Conservation (phyloP, 169 alveolate species). For the Cytauxzoon felis region DNA sequence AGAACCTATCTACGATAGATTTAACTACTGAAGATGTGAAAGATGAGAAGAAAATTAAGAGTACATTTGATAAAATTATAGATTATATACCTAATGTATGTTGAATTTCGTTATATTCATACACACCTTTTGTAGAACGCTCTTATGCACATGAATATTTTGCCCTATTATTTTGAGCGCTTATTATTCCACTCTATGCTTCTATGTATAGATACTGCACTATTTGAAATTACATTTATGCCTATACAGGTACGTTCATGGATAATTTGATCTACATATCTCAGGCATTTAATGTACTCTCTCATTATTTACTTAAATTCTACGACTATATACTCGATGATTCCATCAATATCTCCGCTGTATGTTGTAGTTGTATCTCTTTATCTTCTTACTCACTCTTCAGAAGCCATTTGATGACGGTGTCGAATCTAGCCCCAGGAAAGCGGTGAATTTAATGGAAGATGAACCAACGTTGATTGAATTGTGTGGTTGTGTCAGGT, state of each 20-base stretch:
- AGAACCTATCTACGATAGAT: too few relatives aligned
- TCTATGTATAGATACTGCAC: constrained; percentile 64
- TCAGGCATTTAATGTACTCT: constrained; percentile 30
- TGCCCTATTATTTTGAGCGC: constrained; percentile 65
- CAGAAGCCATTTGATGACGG: too few relatives aligned
- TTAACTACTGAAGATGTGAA: neutral
- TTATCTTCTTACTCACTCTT: too few relatives aligned
- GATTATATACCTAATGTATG: constrained; percentile 46
- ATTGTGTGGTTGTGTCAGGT: constrained; percentile 69
- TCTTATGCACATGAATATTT: constrained; percentile 60
- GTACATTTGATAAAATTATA: neutral
- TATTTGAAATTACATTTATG: constrained; percentile 70
- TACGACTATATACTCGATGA: too few relatives aligned
- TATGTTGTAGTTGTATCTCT: too few relatives aligned
- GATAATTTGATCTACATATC: neutral
- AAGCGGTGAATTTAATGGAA: neutral
- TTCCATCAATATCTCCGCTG: too few relatives aligned
- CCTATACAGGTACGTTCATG: constrained; percentile 59
- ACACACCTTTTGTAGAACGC: constrained; percentile 25
- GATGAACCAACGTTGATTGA: constrained; percentile 53
- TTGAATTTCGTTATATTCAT: neutral
- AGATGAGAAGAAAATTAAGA: neutral
- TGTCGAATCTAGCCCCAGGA: too few relatives aligned
- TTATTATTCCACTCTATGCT: constrained; percentile 61
- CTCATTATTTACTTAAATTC: neutral